phyloP scores from a whole-genome alignment of 225 moss, liverwort and hornwort species.

The Asterella californica region DNA sequence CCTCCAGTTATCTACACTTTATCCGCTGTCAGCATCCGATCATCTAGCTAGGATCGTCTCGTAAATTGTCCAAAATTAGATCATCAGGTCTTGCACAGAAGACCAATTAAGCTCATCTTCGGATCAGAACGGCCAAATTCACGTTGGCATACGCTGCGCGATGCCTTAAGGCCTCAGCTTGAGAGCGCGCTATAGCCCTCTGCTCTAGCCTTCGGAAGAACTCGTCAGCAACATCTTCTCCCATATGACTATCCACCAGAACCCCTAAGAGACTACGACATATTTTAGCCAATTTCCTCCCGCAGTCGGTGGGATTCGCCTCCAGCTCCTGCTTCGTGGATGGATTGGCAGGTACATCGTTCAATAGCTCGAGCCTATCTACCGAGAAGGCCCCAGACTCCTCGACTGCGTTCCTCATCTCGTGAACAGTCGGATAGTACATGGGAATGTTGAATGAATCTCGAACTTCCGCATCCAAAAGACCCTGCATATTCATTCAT shows the following conservation, averaged over 20 bases:
- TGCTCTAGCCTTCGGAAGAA: conserved; percentile 52
- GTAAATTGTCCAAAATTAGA: too few species aligned
- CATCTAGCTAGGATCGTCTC: background rate
- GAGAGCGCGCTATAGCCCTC: conserved; percentile 41
- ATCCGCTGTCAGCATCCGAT: background rate
- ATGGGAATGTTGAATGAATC: conserved; percentile 67
- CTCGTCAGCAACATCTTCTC: conserved; percentile 42
- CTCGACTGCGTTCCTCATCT: conserved; percentile 47
- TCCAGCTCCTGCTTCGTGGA: conserved; percentile 41
- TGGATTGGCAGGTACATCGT: conserved; percentile 49
- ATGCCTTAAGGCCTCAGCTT: conserved; percentile 25
- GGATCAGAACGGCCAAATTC: conserved; percentile 42
- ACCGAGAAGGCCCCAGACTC: conserved; percentile 38
- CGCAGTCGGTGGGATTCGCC: conserved; percentile 48
- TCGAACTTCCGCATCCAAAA: conserved; percentile 42
- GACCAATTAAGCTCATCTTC: conserved; percentile 19
- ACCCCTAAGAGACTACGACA: conserved; percentile 62
- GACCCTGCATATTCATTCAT: conserved; percentile 31
- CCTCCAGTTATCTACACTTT: conserved; percentile 11
- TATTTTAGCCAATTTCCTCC: conserved; percentile 64
- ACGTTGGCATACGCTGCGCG: conserved; percentile 22
- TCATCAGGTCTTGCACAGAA: background rate
- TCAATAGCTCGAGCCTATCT: conserved; percentile 43
- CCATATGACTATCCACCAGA: conserved; percentile 64
- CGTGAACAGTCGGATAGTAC: conserved; percentile 52